Evolutionary conservation across 768 basidiomycete genomes (phyloP).

Genomic region (Lactarius evosmus): DNA sequence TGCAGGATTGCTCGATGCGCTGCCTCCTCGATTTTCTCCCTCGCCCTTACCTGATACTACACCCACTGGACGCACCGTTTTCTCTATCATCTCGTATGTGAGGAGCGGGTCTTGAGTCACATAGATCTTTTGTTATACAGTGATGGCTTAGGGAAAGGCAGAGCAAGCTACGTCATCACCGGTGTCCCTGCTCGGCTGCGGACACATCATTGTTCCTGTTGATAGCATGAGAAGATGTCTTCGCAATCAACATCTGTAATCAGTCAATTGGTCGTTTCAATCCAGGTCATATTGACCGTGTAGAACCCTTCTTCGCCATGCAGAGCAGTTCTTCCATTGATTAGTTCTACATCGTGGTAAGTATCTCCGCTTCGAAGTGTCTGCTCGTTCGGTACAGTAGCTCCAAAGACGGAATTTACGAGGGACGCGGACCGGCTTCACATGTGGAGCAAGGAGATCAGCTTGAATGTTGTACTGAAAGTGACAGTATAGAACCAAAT

Average conservation of each 20-base stretch:
- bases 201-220: background rate
- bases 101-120: no score
- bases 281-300: background rate
- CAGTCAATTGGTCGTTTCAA: background rate
- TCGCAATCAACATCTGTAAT: background rate
- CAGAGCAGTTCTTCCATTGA: background rate
- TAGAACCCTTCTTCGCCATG: background rate
- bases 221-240: background rate
- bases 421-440: background rate
- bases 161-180: no score
- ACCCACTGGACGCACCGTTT: no score
- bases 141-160: no score
- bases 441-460: background rate
- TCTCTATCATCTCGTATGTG: no score
- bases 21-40: no score
- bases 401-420: background rate
- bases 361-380: background rate
- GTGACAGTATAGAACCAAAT: background rate
- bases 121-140: no score
- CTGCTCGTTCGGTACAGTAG: no score
- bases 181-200: no score
- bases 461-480: no score
- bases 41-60: no score
- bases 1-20: no score
- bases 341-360: background rate